These are phyloP conservation scores for Pachyrhizus erosus DNA, from an alignment of 306 rosid genomes.

Conservation along the genomic window DNA sequence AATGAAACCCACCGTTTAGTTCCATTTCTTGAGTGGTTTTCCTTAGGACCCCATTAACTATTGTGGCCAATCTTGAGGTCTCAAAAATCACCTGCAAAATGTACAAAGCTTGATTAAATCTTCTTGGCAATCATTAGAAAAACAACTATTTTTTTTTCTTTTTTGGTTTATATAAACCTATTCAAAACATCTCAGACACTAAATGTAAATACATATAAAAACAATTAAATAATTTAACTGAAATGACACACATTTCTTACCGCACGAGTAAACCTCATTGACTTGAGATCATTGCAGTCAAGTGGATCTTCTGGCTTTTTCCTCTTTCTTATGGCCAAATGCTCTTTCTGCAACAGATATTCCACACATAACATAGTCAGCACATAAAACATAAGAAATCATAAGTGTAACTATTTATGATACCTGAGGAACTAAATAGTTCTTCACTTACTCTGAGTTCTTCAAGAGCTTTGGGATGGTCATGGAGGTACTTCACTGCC, in stretches of 20 bases:
- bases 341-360: conserved; percentile 69
- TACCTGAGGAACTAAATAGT: background rate
- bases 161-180: background rate
- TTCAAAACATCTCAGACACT: background rate
- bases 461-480: conserved; percentile 84
- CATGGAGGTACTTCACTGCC: conserved; percentile 94
- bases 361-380: conserved; percentile 38
- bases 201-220: background rate
- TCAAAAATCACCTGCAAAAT: conserved; percentile 85
- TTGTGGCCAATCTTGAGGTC: conserved; percentile 97
- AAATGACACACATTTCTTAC: conserved; percentile 51
- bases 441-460: conserved; percentile 81
- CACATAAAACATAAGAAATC: background rate
- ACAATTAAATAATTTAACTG: conserved; percentile 9
- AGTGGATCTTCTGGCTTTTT: conserved; percentile 76
- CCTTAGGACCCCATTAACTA: conserved; percentile 93
- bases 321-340: conserved; percentile 76
- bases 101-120: conserved; percentile 14
- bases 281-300: conserved; percentile 72
- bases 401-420: background rate
- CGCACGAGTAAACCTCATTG: conserved; percentile 94
- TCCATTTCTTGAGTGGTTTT: conserved; percentile 95
- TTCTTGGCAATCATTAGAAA: background rate
- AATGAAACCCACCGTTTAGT: conserved; percentile 71
- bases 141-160: background rate